Evolutionary conservation across 2,329 filamentous ascomycete genomes (phyloP).

Genomic region (Acrocalymma vagum): DNA sequence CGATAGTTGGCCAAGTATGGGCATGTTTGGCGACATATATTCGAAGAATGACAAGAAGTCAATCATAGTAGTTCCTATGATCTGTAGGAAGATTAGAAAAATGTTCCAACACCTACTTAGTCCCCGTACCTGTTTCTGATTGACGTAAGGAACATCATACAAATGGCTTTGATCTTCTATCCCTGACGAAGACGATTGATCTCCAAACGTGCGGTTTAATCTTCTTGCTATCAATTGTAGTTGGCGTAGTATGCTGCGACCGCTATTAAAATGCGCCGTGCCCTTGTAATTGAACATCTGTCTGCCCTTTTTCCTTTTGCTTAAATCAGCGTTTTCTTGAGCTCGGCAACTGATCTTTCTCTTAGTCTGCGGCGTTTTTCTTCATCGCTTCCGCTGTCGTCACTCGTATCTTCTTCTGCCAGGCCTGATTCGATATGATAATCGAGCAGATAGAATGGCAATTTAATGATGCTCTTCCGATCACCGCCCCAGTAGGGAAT

Average conservation of each 20-base stretch:
- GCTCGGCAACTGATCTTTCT: constrained; percentile 1
- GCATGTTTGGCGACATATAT: constrained; percentile 6
- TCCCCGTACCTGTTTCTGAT: constrained; percentile 1
- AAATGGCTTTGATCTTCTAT: background rate
- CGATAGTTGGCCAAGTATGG: constrained; percentile 4
- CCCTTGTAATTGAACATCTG: constrained; percentile 12
- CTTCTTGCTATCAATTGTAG: too few species aligned
- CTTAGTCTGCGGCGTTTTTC: too few species aligned
- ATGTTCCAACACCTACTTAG: background rate
- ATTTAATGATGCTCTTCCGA: constrained; percentile 35
- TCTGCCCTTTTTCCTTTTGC: constrained; percentile 1
- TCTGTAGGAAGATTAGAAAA: background rate
- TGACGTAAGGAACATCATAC: background rate
- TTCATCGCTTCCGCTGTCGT: too few species aligned
- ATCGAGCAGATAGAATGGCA: constrained; percentile 50
- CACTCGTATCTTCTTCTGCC: too few species aligned
- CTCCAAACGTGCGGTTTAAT: background rate
- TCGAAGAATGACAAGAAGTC: constrained; percentile 9
- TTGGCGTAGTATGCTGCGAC: constrained; percentile 2
- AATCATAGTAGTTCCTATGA: constrained; percentile 6
- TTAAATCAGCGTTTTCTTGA: constrained; percentile 38
- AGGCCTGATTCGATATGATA: constrained; percentile 35
- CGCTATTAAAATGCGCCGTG: constrained; percentile 5
- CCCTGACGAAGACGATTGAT: background rate
- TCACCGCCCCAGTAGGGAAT: constrained; percentile 14